Evolutionary conservation across 257 asterid species (phyloP).

Genomic region (Gentiana macrophylla): DNA sequence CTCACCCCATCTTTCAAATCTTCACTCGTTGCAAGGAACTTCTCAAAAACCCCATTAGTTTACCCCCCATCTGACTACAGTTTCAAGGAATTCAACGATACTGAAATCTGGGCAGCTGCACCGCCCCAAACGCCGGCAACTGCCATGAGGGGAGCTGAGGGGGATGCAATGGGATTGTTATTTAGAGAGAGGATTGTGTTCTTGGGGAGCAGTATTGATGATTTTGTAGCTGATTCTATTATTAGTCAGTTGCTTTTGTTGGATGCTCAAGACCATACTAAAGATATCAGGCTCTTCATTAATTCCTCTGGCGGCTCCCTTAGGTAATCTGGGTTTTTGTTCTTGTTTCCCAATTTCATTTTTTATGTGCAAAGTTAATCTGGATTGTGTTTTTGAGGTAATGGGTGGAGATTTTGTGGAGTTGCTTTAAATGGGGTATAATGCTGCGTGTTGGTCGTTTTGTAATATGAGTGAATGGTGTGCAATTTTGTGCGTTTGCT

Average conservation of each 20-base stretch:
- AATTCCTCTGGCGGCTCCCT: conserved; percentile 93
- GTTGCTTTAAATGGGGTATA: background rate
- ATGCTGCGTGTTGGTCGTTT: background rate
- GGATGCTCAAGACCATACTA: conserved; percentile 75
- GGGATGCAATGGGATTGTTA: conserved; percentile 73
- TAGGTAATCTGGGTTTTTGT: conserved; percentile 32
- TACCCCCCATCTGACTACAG: conserved; percentile 6
- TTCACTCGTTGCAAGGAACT: conserved; percentile 19
- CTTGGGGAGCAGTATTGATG: conserved; percentile 66
- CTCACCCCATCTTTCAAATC: conserved; percentile 22
- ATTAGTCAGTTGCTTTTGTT: conserved; percentile 75
- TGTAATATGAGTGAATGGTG: too few relatives aligned
- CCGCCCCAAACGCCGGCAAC: conserved; percentile 48
- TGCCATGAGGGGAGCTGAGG: conserved; percentile 64
- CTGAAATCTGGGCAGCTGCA: conserved; percentile 31
- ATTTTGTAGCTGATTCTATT: conserved; percentile 80
- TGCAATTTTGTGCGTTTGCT: too few relatives aligned
- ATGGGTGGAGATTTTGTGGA: too few relatives aligned
- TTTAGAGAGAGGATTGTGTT: conserved; percentile 89
- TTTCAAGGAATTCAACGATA: background rate
- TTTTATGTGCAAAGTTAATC: too few relatives aligned
- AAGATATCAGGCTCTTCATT: conserved; percentile 81
- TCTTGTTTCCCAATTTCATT: background rate
- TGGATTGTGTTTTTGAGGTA: too few relatives aligned
- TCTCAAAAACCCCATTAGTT: conserved; percentile 9